phyloP scores from a whole-genome alignment of 768 basidiomycete species.

The Boletales sp. region DNA sequence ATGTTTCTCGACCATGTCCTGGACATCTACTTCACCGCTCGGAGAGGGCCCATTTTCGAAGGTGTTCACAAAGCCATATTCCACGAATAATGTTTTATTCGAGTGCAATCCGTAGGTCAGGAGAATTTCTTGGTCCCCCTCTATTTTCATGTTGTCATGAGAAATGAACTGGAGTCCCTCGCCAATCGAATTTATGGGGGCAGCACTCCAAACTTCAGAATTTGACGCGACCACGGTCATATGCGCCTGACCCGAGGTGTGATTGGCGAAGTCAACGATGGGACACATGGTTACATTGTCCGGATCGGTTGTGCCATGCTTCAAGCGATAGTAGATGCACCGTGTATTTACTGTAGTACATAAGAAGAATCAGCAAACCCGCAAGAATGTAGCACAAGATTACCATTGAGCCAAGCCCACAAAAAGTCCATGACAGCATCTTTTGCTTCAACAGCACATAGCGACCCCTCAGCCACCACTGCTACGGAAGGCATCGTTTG shows the following conservation, averaged over 20 bases:
- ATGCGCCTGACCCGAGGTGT: slow-evolving; percentile 42
- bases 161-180: slow-evolving; percentile 53
- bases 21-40: slow-evolving; percentile 61
- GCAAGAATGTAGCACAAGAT: slow-evolving; percentile 3
- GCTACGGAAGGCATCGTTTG: slow-evolving; percentile 4
- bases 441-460: slow-evolving; percentile 1
- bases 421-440: slow-evolving; percentile 44
- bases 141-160: slow-evolving; percentile 39
- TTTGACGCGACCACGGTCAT: slow-evolving; percentile 41
- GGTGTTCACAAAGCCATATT: slow-evolving; percentile 83
- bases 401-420: slow-evolving; percentile 94
- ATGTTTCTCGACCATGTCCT: slow-evolving; percentile 46
- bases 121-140: slow-evolving; percentile 61
- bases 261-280: slow-evolving; percentile 89
- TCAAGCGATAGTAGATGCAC: slow-evolving; percentile 72
- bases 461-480: background rate
- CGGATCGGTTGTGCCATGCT: slow-evolving; percentile 44
- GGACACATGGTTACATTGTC: slow-evolving; percentile 89
- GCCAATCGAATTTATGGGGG: slow-evolving; percentile 33
- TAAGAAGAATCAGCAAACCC: slow-evolving; percentile 3
- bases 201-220: slow-evolving; percentile 35
- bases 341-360: slow-evolving; percentile 78
- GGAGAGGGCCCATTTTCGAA: slow-evolving; percentile 24
- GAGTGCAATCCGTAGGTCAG: slow-evolving; percentile 80
- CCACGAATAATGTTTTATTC: slow-evolving; percentile 74